phyloP scores from a whole-genome alignment of 1,284 basidiomycete species.

The Apiotrichum montevideense region DNA sequence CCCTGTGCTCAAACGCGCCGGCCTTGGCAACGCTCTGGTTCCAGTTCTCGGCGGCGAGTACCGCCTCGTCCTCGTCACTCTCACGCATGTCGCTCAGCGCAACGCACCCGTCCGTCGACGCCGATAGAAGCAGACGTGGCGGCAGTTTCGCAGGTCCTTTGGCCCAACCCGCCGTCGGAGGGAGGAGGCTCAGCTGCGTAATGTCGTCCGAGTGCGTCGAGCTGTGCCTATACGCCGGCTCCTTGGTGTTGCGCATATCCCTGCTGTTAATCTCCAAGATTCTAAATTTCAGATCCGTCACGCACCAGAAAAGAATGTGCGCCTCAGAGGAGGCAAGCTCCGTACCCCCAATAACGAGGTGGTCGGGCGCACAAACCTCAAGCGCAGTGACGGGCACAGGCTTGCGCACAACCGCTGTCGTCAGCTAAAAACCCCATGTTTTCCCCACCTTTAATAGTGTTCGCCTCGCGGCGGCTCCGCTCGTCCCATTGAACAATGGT shows the following conservation, averaged over 20 bases:
- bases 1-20: conserved; percentile 25
- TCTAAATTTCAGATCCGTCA: not conserved
- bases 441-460: conserved; percentile 38
- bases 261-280: conserved; percentile 17
- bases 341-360: conserved; percentile 49
- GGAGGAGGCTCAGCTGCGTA: conserved; percentile 48
- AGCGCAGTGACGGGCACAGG: conserved; percentile 42
- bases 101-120: conserved; percentile 49
- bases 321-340: conserved; percentile 49
- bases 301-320: conserved; percentile 49
- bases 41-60: conserved; percentile 45
- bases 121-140: conserved; percentile 45
- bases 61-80: conserved; percentile 50
- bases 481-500: conserved; percentile 45
- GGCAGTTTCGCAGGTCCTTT: conserved; percentile 16
- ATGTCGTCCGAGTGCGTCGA: conserved; percentile 52
- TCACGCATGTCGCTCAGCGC: conserved; percentile 47
- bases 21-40: conserved; percentile 43
- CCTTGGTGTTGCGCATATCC: conserved; percentile 42
- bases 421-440: not conserved
- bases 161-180: conserved; percentile 33
- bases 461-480: conserved; percentile 29
- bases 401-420: conserved; percentile 38
- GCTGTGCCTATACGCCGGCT: conserved; percentile 46
- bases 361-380: conserved; percentile 34